phyloP scores from a whole-genome alignment of 371 early-diverging fungal genomes.

The Mortierella sp. region DNA sequence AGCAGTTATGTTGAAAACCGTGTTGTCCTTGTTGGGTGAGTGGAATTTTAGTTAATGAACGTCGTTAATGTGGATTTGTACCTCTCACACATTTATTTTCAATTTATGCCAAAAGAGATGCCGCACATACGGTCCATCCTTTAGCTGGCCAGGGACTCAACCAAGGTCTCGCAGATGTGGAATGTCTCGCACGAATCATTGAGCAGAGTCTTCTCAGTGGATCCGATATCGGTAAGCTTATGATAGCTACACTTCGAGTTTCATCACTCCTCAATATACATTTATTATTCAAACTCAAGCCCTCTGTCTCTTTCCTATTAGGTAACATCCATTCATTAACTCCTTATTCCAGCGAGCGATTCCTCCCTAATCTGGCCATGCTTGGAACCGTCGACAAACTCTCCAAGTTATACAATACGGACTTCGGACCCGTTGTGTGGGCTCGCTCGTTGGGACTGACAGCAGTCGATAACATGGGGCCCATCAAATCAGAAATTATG shows the following conservation, averaged over 20 bases:
- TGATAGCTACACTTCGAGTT: not conserved
- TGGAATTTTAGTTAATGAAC: not conserved
- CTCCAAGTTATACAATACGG: constrained; percentile 81
- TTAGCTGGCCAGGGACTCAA: constrained; percentile 98
- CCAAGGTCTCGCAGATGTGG: constrained; percentile 91
- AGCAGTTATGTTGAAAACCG: constrained; percentile 80
- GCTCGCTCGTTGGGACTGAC: constrained; percentile 78
- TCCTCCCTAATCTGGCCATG: constrained; percentile 86
- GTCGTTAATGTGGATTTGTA: not conserved
- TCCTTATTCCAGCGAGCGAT: constrained; percentile 84
- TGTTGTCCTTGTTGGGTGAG: constrained; percentile 90
- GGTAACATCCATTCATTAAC: constrained; percentile 74
- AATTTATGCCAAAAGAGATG: constrained; percentile 73
- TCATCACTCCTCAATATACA: not conserved
- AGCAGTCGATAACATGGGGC: constrained; percentile 69
- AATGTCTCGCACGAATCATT: constrained; percentile 73
- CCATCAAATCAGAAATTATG: constrained; percentile 76
- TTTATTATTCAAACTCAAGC: not conserved
- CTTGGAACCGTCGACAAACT: constrained; percentile 86
- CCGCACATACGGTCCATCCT: constrained; percentile 97
- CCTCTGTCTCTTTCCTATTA: constrained; percentile 27
- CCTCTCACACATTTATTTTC: not conserved
- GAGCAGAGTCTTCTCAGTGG: constrained; percentile 77
- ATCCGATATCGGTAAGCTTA: constrained; percentile 78
- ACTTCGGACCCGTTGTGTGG: constrained; percentile 70